Percentiles rank a stretch among this genome's conserved stretches.
These are phyloP conservation scores for Nigrospora oryzae DNA, from an alignment of 2,329 filamentous ascomycete species.

Conservation along the genomic window DNA sequence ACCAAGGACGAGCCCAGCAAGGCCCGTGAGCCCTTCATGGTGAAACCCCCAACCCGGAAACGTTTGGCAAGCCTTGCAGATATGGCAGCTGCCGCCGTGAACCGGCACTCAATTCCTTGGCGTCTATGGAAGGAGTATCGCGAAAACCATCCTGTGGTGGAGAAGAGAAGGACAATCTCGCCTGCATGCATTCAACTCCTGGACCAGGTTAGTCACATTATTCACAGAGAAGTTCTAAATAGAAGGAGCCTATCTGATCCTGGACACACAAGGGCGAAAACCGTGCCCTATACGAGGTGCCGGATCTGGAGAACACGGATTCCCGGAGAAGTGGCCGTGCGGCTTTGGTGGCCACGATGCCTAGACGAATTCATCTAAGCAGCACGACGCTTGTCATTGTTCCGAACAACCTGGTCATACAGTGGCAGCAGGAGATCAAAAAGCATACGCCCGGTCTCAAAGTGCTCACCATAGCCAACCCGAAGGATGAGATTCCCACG, in stretches of 20 bases:
- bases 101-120: slow-evolving; percentile 63
- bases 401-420: slow-evolving; percentile 72
- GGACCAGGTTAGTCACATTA: slow-evolving; percentile 12
- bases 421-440: slow-evolving; percentile 74
- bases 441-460: slow-evolving; percentile 66
- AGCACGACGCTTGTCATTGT: slow-evolving; percentile 70
- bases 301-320: slow-evolving; percentile 26
- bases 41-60: slow-evolving; percentile 25
- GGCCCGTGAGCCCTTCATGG: slow-evolving; percentile 54
- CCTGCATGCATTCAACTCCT: slow-evolving; percentile 46
- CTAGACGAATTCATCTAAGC: slow-evolving; percentile 53
- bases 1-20: slow-evolving; percentile 59
- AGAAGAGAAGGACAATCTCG: not conserved
- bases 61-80: slow-evolving; percentile 55
- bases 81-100: slow-evolving; percentile 67
- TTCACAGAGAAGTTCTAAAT: no score
- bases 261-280: slow-evolving; percentile 24
- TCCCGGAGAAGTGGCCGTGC: slow-evolving; percentile 28
- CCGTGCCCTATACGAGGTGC: slow-evolving; percentile 48
- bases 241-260: no score
- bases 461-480: slow-evolving; percentile 52
- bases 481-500: slow-evolving; percentile 45
- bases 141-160: slow-evolving; percentile 26
- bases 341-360: slow-evolving; percentile 17
- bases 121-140: slow-evolving; percentile 51